These are phyloP conservation scores for Zizania latifolia DNA, from an alignment of 176 grass and related monocot species.

Conservation along the genomic window DNA sequence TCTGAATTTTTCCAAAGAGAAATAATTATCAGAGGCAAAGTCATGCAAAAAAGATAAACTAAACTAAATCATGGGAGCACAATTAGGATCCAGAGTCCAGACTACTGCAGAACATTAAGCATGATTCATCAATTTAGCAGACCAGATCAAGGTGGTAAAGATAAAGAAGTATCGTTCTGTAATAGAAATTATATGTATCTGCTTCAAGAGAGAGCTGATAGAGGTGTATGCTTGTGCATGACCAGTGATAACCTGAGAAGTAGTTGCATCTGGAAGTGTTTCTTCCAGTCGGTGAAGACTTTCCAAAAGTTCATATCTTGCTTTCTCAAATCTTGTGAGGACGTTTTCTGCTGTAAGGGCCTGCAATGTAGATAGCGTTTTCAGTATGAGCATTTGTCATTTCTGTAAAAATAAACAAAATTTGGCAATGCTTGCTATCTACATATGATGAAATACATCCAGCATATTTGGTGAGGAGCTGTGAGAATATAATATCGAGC, in stretches of 20 bases:
- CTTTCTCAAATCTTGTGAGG: constrained; percentile 67
- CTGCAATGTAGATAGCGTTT: constrained; percentile 29
- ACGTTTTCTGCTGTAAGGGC: constrained; percentile 53
- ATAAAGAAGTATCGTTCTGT: background rate
- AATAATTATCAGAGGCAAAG: constrained; percentile 13
- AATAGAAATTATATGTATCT: background rate
- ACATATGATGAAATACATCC: background rate
- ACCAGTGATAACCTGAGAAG: constrained; percentile 50
- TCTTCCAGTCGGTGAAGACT: constrained; percentile 61
- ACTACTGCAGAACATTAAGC: background rate
- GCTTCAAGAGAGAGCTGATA: background rate
- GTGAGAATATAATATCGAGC: background rate
- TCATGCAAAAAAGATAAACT: background rate
- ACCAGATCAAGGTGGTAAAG: background rate
- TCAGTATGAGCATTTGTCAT: constrained; percentile 15
- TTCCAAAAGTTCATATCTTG: constrained; percentile 64
- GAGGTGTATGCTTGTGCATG: constrained; percentile 1
- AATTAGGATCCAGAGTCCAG: background rate
- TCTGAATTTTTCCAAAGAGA: constrained; percentile 34
- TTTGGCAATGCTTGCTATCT: background rate
- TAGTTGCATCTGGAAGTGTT: constrained; percentile 43
- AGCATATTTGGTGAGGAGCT: background rate
- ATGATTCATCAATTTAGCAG: background rate
- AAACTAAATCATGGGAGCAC: constrained; percentile 10
- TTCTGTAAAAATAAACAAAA: background rate